Evolutionary conservation across 2,329 filamentous ascomycete species (phyloP), one percentile per base, ranked within the genome.

Genomic region (Trichoderma breve): DNA sequence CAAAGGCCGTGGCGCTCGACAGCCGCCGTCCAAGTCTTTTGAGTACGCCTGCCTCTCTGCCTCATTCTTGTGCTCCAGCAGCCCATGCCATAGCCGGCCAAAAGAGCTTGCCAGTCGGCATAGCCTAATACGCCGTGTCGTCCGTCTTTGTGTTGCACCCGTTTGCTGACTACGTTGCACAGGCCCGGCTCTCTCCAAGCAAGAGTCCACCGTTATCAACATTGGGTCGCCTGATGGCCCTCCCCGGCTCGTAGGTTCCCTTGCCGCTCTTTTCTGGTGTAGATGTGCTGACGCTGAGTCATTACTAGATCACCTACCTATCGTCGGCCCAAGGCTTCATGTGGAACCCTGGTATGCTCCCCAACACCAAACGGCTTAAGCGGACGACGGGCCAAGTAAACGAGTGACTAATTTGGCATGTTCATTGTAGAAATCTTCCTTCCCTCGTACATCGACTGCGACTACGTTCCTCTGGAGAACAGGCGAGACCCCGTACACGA

Each of bases 161-260:
- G 26, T 66, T 74, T 74, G 67, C 81, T 83, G 75, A 82, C 78
- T 73, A 61, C 28, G 53, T 65, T 74, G n/a, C 64, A 30, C 75
- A 94, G 92, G 92, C 80, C 87, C 89, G 55, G 91, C 92, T 21
- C 85, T 95, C 73, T 89, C 89, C 58, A 90, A 92, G 80, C 88
- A 92, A 76, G 91, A 94, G 81, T 91, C 91, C 78, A 94, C 91
- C n/a, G 91, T 94, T 61, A 90, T 95, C 80, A 93, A 94, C 79
- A 89, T 95, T 75, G 92, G 91, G 55, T 88, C 92, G 74, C 89
- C 90, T 28, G 91, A 94, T 74, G 91, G 90, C n/a, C 88, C 89
- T 74, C 90, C 91, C 74, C 86, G 91, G 70, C 84, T 95, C 83
- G 91, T 94, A 83, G 80, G 90, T 78, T 32, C 34, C n/a, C 24